These are phyloP conservation scores for Didymella lethalis DNA, from an alignment of 2,329 filamentous ascomycete species.

Conservation along the genomic window DNA sequence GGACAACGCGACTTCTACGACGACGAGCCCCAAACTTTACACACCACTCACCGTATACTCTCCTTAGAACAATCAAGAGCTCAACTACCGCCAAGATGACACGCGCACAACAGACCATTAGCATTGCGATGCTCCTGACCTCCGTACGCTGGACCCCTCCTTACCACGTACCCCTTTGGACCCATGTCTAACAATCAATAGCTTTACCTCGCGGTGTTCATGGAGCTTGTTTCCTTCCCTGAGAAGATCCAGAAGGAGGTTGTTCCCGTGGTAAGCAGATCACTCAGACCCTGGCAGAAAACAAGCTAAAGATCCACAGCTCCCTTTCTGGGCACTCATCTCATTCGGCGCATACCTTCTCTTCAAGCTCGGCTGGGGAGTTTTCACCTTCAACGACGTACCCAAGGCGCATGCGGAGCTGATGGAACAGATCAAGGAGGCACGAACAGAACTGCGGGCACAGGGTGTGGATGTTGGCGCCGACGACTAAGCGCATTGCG, in stretches of 20 bases:
- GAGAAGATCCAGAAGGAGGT: constrained; percentile 80
- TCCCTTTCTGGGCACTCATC: constrained; percentile 92
- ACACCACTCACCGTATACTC: constrained; percentile 32
- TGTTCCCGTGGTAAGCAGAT: constrained; percentile 81
- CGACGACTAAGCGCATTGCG: constrained; percentile 10
- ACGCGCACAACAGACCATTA: constrained; percentile 90
- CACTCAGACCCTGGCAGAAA: background rate
- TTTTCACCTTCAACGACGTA: constrained; percentile 96
- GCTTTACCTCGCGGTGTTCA: constrained; percentile 88
- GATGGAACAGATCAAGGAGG: constrained; percentile 81
- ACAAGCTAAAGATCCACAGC: constrained; percentile 58
- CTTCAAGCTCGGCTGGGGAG: constrained; percentile 88
- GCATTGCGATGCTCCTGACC: constrained; percentile 83
- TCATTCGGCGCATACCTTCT: constrained; percentile 92
- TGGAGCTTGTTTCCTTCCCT: constrained; percentile 83
- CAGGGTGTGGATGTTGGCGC: constrained; percentile 81
- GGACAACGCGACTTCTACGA: constrained; percentile 29
- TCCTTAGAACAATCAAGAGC: constrained; percentile 23
- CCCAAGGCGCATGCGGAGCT: constrained; percentile 89
- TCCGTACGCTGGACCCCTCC: constrained; percentile 68
- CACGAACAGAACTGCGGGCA: constrained; percentile 74
- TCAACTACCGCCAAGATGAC: constrained; percentile 72
- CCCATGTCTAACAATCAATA: constrained; percentile 53
- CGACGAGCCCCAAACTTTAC: constrained; percentile 20
- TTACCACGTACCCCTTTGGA: constrained; percentile 19